Conservation (phyloP, 495 filamentous ascomycete species). For the Daldinia bambusicola region DNA sequence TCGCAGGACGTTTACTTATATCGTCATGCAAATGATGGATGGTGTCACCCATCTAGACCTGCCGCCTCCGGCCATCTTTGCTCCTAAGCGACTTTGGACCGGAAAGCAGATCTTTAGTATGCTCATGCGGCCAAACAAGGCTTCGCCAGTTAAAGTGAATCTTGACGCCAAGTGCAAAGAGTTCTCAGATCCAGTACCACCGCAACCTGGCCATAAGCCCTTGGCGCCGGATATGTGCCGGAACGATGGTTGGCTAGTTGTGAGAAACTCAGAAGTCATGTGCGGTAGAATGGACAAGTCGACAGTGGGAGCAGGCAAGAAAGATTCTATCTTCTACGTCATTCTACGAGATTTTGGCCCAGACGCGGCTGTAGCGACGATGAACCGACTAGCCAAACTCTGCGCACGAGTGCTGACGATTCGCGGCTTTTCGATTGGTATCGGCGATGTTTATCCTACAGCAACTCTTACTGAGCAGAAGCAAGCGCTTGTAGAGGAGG, state of each 20-base stretch:
- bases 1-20: conserved; percentile 82
- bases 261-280: conserved; percentile 98
- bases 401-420: conserved; percentile 89
- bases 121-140: conserved; percentile 88
- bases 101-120: conserved; percentile 98
- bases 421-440: conserved; percentile 95
- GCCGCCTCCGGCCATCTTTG: conserved; percentile 84
- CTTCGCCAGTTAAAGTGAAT: conserved; percentile 84
- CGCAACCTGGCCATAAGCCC: conserved; percentile 54
- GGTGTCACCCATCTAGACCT: conserved; percentile 82
- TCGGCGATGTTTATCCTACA: conserved; percentile 90
- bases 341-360: conserved; percentile 95
- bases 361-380: conserved; percentile 84
- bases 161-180: conserved; percentile 91
- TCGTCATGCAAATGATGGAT: conserved; percentile 94
- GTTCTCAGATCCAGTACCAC: conserved; percentile 63
- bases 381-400: conserved; percentile 93
- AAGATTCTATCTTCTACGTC: conserved; percentile 96
- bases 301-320: conserved; percentile 94
- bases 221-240: conserved; percentile 75
- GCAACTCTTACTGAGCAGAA: conserved; percentile 73
- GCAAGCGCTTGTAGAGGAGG: conserved; percentile 75
- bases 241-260: conserved; percentile 87
- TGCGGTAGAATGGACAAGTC: conserved; percentile 98
- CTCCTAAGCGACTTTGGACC: conserved; percentile 91